phyloP scores from a whole-genome alignment of 139 green algal species.

The Chlamydomonas applanata region DNA sequence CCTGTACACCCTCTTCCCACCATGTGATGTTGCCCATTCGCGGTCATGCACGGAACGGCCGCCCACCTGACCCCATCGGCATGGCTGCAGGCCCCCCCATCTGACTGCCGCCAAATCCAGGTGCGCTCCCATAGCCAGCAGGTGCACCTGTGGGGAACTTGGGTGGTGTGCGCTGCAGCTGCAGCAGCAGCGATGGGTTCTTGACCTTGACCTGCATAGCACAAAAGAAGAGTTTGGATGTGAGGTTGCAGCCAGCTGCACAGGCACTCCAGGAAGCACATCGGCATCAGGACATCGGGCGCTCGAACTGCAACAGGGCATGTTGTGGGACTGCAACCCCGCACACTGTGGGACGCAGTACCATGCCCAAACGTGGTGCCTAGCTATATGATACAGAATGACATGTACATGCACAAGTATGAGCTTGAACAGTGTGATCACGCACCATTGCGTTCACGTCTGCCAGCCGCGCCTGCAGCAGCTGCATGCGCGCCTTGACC shows the following conservation, averaged over 20 bases:
- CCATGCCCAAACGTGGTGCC: not conserved
- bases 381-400: not conserved
- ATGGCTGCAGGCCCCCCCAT: too few species aligned
- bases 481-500: slow-evolving; percentile 55
- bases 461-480: slow-evolving; percentile 57
- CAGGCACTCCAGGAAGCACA: not conserved
- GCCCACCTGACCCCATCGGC: too few species aligned
- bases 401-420: not conserved
- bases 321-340: not conserved
- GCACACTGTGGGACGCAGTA: not conserved
- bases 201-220: slow-evolving; percentile 60
- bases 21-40: too few species aligned
- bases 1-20: too few species aligned
- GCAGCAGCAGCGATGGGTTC: slow-evolving; percentile 61
- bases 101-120: too few species aligned
- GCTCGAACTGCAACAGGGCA: not conserved
- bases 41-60: too few species aligned
- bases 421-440: not conserved
- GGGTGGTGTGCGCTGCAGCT: slow-evolving; percentile 59
- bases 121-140: too few species aligned
- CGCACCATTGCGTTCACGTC: slow-evolving; percentile 61
- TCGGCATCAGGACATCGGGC: not conserved
- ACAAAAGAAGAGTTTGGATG: not conserved
- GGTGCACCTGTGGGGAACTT: slow-evolving; percentile 18
- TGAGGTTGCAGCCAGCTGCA: not conserved